Evolutionary conservation across 2,329 filamentous ascomycete genomes (phyloP), one percentile per base, ranked within the genome.

Genomic region (Penicillium corylophilum): DNA sequence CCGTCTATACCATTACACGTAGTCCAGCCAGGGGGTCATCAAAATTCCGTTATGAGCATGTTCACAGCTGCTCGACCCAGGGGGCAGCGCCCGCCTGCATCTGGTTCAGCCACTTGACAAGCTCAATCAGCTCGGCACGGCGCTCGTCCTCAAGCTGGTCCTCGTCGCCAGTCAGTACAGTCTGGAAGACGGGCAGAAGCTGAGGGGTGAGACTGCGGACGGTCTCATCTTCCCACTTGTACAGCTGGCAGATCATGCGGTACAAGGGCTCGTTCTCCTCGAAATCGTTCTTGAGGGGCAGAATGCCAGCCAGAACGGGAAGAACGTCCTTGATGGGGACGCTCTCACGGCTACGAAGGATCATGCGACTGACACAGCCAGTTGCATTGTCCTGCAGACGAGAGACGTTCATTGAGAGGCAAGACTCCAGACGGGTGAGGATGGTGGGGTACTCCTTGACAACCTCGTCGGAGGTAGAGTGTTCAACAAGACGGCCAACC

Each of bases 181-280:
- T 64, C 61, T 77, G 70, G 68, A 79, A 75, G 60, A 78, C 67
- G 15, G 77, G 75, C 28, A 77, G 66, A 39, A 79, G 67, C 44
- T 71, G 70, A 2, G 74, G 74, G 4, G 77, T 79, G 24, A 78
- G 70, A 42, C 71, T 66, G 44, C 70, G 71, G 53, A 78, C 69
- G 41, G 73, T 77, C 18, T 69, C 58, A 56, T 79, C 74, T 55
- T 77, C 73, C 66, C 71, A 74, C 60, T 76, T 76, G 66, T 78
- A 96, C 59, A 97, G 82, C 73, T 88, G 86, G 72, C 89, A 87
- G 65, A 99, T 87, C 83, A 92, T 95, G 71, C 88, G 83, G 76
- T 88, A 99, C 54, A 97, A 86, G 8, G 94, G 91, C 65, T 90
- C 89, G 75, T 99, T 97, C 82, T 97, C 94, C 74, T 96, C 91